Conservation (phyloP, 805 yeast genomes). For the Wickerhamiella kurtzmanii region DNA sequence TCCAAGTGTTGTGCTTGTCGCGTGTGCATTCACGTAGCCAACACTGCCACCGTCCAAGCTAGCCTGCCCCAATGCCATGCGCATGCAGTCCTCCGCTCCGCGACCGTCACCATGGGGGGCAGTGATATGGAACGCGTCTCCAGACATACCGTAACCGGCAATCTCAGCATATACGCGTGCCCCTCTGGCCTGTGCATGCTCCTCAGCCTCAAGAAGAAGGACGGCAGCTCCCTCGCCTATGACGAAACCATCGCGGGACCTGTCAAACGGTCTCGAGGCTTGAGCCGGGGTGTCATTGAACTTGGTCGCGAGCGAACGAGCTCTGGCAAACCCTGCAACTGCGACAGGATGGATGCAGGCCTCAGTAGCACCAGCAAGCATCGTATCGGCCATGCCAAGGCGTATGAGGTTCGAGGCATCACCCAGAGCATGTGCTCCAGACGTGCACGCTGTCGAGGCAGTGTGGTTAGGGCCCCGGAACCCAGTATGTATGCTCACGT, state of each 20-base stretch:
- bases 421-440: conserved; percentile 87
- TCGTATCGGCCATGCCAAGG: conserved; percentile 69
- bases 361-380: conserved; percentile 93
- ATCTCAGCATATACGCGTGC: conserved; percentile 67
- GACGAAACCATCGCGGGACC: conserved; percentile 69
- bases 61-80: conserved; percentile 47
- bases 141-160: conserved; percentile 77
- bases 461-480: conserved; percentile 78
- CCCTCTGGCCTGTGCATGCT: conserved; percentile 58
- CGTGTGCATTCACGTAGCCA: conserved; percentile 88
- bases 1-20: conserved; percentile 84
- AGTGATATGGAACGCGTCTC: conserved; percentile 88
- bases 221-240: conserved; percentile 89
- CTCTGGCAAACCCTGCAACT: conserved; percentile 81
- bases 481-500: conserved; percentile 65
- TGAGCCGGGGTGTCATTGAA: conserved; percentile 46
- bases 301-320: conserved; percentile 59
- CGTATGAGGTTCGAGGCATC: conserved; percentile 76
- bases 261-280: conserved; percentile 84
- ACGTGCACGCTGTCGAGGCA: conserved; percentile 91
- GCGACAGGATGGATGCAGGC: conserved; percentile 76
- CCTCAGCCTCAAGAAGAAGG: conserved; percentile 58
- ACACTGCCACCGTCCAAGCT: conserved; percentile 36
- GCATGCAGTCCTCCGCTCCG: conserved; percentile 79
- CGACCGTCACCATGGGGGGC: conserved; percentile 73